A percentile compares a stretch with the other conserved stretches of the same genome.
phyloP scores from a whole-genome alignment of 192 early-diverging fungal species.

The Nowakowskiella sp. region DNA sequence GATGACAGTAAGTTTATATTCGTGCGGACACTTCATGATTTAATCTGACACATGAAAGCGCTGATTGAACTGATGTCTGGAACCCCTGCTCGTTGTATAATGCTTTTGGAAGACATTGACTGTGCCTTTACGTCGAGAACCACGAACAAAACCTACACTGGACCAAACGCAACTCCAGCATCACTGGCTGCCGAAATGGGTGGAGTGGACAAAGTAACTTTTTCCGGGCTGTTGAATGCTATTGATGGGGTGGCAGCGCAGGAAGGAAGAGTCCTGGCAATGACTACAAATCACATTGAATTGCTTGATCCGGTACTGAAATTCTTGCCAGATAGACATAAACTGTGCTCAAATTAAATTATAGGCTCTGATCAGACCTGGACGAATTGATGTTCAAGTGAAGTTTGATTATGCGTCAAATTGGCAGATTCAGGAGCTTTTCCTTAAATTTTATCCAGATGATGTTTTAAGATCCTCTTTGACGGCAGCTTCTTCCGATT shows the following conservation, averaged over 20 bases:
- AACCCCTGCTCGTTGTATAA: slow-evolving; percentile 44
- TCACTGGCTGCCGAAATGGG: not conserved
- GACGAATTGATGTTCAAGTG: slow-evolving; percentile 57
- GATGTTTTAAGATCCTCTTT: too few relatives aligned
- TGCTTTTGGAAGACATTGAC: slow-evolving; percentile 68
- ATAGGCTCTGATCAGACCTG: slow-evolving; percentile 61
- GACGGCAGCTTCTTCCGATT: too few relatives aligned
- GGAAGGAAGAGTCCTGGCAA: slow-evolving; percentile 65
- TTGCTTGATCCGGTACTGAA: too few relatives aligned
- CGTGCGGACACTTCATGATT: slow-evolving; percentile 21
- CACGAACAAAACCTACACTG: slow-evolving; percentile 17
- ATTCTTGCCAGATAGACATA: too few relatives aligned
- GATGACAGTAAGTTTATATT: slow-evolving; percentile 43
- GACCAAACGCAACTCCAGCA: not conserved
- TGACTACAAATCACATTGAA: slow-evolving; percentile 69
- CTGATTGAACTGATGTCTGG: slow-evolving; percentile 38
- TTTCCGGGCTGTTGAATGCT: slow-evolving; percentile 63
- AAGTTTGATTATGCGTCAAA: slow-evolving; percentile 51
- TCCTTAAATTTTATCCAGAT: slow-evolving; percentile 60
- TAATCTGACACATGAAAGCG: slow-evolving; percentile 32
- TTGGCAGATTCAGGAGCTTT: slow-evolving; percentile 53
- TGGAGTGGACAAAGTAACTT: slow-evolving; percentile 31
- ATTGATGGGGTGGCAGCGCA: slow-evolving; percentile 66
- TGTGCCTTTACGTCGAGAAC: slow-evolving; percentile 58
- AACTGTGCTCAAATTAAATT: slow-evolving; percentile 4